Percentiles rank a stretch among this genome's conserved stretches.
Conservation (phyloP, 139 green algal genomes). For the Chara braunii region DNA sequence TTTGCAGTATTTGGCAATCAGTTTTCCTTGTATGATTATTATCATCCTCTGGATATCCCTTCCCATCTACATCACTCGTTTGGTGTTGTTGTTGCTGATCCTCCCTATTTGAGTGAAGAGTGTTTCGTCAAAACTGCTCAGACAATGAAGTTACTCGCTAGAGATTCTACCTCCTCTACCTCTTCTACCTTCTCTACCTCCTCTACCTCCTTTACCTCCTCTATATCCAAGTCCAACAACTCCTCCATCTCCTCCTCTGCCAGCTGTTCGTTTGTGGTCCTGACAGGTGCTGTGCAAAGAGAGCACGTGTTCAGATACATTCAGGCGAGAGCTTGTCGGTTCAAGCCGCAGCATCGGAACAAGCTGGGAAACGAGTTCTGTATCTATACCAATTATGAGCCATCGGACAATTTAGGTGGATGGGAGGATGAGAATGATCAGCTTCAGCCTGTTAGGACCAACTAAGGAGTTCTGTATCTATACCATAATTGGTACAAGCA, state of each 20-base stretch:
- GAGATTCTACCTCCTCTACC: neutral
- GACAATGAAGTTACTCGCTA: conserved; percentile 38
- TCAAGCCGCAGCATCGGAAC: conserved; percentile 38
- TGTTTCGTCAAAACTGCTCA: conserved; percentile 43
- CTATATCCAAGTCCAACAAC: neutral
- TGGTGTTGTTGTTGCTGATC: conserved; percentile 47
- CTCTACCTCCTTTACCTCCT: neutral
- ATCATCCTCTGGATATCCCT: conserved; percentile 29
- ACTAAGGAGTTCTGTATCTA: too few relatives aligned
- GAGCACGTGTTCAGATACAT: conserved; percentile 10
- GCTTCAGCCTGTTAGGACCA: too few relatives aligned
- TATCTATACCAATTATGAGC: conserved; percentile 36
- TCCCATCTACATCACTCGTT: conserved; percentile 28
- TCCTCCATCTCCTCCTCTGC: neutral
- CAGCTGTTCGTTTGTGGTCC: neutral
- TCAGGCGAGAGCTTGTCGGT: conserved; percentile 18
- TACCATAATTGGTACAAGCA: too few relatives aligned
- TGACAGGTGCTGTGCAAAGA: conserved; percentile 36
- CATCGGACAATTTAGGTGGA: conserved; percentile 7
- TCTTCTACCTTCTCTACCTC: neutral
- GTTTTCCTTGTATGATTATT: conserved; percentile 53
- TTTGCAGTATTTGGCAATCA: conserved; percentile 39
- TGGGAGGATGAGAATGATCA: conserved; percentile 23
- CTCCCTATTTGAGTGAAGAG: conserved; percentile 50
- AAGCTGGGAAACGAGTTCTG: conserved; percentile 51